Base-by-base conservation (phyloP, 108 stramenopile species). In the Mediolabrus comicus region DNA sequence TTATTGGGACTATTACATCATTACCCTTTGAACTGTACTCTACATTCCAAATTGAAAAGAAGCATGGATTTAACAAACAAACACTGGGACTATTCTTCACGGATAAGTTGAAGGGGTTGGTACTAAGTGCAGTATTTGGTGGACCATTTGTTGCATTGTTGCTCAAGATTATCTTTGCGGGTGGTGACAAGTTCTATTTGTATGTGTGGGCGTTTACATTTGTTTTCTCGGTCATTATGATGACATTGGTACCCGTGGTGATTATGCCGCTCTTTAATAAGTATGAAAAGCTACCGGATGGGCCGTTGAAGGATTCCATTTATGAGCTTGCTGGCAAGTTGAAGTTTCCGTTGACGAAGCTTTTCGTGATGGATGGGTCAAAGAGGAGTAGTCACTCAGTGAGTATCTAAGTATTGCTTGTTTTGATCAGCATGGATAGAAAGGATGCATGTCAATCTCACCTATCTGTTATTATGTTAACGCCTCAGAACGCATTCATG, bases 241-340 rank as follows among this genome's bases (percentile, higher is more conserved):
- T 97, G 86, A 98, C 96, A 1, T 76, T 98, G 59, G 89, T 87
- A 24, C 99, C 99, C 0, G 92, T 90, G 27, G 52, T 97, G 54
- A 98, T 99, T 75, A 96, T 96, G 95, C 99, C 99, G 0, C 63
- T 98, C 41, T 99, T 99, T 71, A 99, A 99, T 85, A 97, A 94
- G 85, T 99, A 97, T 75, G 92, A 96, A 52, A 92, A 95, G 25
- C 78, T 99, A 22, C 83, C 86, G 43, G 97, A 96, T 38, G 97
- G 97, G 9, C 68, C 69, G 16, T 80, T 98, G 56, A 97, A 97
- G 67, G 72, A 76, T 0, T 72, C 69, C 16, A 99, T 99, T 73
- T 98, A 97, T 62, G 84, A 80, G 16, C 69, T 99, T 59, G 99
- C 99, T 1, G 84, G 74, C 7, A 55, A 65, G 14, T 90, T 98